Evolutionary conservation across 1,139 yeast genomes (phyloP), one percentile per base, ranked within the genome.

Genomic region (Kurtzmaniella quercitrusa): DNA sequence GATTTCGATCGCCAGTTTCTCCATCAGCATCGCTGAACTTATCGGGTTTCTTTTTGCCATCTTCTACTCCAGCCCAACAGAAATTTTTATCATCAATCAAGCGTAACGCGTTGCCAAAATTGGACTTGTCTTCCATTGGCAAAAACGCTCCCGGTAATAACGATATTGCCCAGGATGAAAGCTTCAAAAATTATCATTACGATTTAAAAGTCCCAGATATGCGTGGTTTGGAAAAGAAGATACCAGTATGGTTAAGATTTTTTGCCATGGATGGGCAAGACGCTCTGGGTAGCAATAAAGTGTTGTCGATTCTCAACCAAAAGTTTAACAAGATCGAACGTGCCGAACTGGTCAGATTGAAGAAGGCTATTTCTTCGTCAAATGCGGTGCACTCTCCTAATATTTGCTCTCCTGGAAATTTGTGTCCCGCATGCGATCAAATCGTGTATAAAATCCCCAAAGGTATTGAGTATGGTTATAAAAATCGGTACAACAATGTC

Each of bases 401-500:
- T 38, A 65, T 67, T 43, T 75, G 74, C 45, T 61, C 78, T 1
- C 78, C 78, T 2, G 59, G 60, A 43, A 63, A 71, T 2, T 63
- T 71, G 38, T 74, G 79, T 49, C 72, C 73, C 1, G 60, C 61
- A 22, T 73, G 78, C 55, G 74, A 71, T 46, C 55, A 56, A 2
- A 71, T 66, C 38, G 50, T 61, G 42, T 78, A 77, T 49, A 61
- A 71, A 30, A 67, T 82, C 22, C 82, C 86, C 1, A 78, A 80
- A 42, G 77, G 77, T 1, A 63, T 71, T 35, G 77, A 71, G 45
- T 67, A 60, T 47, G 76, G 76, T 9, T 66, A 59, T 50, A 71
- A 71, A 45, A 72, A 72, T 48, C 51, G 78, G 23, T 72, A 71
- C 53, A 69, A 68, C 38, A 73, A 72, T 48, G 65, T 72, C 17